Conservation (phyloP, 169 alveolate species). For the Cryptosporidium muris region DNA sequence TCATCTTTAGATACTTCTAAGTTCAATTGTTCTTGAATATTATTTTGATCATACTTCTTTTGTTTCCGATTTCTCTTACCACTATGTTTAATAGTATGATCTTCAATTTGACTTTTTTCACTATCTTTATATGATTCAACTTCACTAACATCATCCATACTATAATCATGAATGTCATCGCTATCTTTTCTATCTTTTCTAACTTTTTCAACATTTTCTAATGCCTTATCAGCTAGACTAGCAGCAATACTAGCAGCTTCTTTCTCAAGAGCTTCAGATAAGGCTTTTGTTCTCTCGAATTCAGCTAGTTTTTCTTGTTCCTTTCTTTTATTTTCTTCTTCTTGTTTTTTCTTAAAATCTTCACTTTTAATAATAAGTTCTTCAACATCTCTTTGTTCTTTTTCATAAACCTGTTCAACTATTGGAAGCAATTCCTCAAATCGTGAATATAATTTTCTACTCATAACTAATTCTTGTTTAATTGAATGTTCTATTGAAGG, state of each 20-base stretch:
- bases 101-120: background rate
- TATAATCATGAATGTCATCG: background rate
- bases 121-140: background rate
- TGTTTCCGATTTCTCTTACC: background rate
- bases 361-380: slow-evolving; percentile 53
- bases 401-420: slow-evolving; percentile 67
- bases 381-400: slow-evolving; percentile 69
- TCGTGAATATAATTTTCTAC: slow-evolving; percentile 58
- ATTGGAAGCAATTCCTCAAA: slow-evolving; percentile 62
- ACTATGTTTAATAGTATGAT: background rate
- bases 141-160: background rate
- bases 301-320: slow-evolving; percentile 45
- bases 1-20: background rate
- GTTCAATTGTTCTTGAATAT: background rate
- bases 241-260: slow-evolving; percentile 69
- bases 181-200: slow-evolving; percentile 18
- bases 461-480: slow-evolving; percentile 49
- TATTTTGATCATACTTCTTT: background rate
- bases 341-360: slow-evolving; percentile 63
- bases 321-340: slow-evolving; percentile 30
- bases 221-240: slow-evolving; percentile 30
- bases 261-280: slow-evolving; percentile 56
- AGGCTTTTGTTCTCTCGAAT: slow-evolving; percentile 44
- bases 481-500: slow-evolving; percentile 28
- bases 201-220: slow-evolving; percentile 1